These are phyloP conservation scores for Daldinia loculata DNA, from an alignment of 495 filamentous ascomycete species.

Conservation along the genomic window DNA sequence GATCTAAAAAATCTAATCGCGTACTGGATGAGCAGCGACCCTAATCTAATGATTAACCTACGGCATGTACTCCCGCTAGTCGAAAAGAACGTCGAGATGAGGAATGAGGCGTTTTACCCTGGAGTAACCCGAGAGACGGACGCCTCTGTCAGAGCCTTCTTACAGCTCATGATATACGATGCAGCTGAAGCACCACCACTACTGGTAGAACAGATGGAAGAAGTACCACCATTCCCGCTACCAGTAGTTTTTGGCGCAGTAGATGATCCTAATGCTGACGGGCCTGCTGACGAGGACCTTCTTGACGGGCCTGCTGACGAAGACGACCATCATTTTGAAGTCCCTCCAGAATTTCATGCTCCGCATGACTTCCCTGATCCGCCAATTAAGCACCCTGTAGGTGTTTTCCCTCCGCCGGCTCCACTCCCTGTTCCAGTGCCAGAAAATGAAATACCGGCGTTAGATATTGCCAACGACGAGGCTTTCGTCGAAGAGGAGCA, in stretches of 20 bases:
- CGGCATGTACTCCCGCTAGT: background rate
- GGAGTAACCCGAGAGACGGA: slow-evolving; percentile 1
- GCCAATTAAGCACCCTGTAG: background rate
- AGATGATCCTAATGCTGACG: too few relatives aligned
- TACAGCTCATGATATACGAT: background rate
- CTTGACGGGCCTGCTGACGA: background rate
- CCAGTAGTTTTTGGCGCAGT: background rate
- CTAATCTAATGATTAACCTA: background rate
- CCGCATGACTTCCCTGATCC: background rate
- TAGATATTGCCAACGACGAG: background rate
- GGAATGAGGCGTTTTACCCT: background rate
- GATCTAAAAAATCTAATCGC: background rate
- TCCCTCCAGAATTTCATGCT: background rate
- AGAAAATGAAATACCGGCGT: background rate
- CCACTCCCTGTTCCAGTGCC: background rate
- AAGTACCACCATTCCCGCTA: background rate
- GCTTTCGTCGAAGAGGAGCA: too few relatives aligned
- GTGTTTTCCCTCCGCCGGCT: background rate
- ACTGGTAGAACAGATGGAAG: background rate
- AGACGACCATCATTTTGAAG: background rate
- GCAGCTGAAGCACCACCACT: background rate
- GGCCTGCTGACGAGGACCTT: too few relatives aligned
- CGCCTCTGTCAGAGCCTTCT: background rate
- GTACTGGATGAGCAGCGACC: background rate
- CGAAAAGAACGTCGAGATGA: background rate